Conservation (phyloP, 306 rosid species). For the Nissolia schottii region DNA sequence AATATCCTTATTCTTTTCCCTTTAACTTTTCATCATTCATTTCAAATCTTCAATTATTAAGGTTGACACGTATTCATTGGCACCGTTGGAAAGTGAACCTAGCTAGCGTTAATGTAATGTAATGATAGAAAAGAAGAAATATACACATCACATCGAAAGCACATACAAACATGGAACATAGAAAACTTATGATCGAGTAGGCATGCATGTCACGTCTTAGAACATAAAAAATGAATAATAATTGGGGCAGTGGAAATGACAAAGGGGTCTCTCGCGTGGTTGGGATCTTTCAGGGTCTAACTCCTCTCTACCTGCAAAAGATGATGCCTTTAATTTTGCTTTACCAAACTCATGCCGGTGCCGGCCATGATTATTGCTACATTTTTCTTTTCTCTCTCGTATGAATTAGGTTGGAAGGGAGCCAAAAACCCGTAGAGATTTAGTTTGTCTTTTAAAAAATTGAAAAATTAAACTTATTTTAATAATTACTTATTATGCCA, state of each 20-base stretch:
- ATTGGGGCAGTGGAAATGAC: constrained; percentile 17
- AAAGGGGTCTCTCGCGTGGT: background rate
- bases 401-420: too few species aligned
- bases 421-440: too few species aligned
- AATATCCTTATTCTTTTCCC: too few species aligned
- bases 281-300: background rate
- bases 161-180: background rate
- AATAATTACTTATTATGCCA: too few species aligned
- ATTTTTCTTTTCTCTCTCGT: background rate
- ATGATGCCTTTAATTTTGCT: background rate
- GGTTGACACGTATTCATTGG: background rate
- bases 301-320: background rate
- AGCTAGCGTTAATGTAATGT: background rate
- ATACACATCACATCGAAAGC: background rate
- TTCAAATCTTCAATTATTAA: constrained; percentile 5
- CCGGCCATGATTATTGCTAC: background rate
- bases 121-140: constrained; percentile 23
- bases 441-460: too few species aligned
- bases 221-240: constrained; percentile 17
- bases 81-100: constrained; percentile 8
- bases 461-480: too few species aligned
- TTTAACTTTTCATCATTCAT: background rate
- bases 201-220: constrained; percentile 14
- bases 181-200: background rate
- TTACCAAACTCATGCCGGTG: background rate